Base-by-base conservation (phyloP, 257 asterid genomes). In the Plantago ovata region DNA sequence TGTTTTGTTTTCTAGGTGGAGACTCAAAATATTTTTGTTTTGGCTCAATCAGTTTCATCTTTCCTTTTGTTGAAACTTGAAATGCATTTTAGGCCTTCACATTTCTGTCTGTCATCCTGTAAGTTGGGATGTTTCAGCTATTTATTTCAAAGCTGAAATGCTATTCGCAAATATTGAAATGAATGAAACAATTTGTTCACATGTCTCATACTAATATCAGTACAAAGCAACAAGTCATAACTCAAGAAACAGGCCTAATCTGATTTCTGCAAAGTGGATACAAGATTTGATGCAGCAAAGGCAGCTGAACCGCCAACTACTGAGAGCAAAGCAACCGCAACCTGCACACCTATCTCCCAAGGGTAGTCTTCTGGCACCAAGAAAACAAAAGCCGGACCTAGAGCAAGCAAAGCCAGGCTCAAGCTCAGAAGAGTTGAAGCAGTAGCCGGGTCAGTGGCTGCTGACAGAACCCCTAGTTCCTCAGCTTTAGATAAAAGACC, bases 401-500 rank as follows among this genome's bases (percentile, higher is more conserved):
- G 44, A 53, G 63, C 70, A 61, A 84, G 69, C 65, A 87, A 65
- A 10, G 61, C 24, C 56, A 91, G 40, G 81, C 94, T 78, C 67
- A 87, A 23, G 61, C 36, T 83, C 8, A 84, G 75, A 10, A 91
- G 85, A 6, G 69, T 10, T 3, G 95, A 72, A 1, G 96, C 84
- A 0, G 94, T 81, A 11, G 72, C 87, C 1, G 95, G 92, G 39
- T 91, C 81, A 3, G 95, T 81, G 4, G 98, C 96, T 0, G 94
- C 92, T 0, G 98, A 91, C n/a, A 87, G 91, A 8, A 87, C 79
- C 36, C 98, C 98, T 0, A 83, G 63, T 22, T 79, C 95, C 62
- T 90, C 98, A 0, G 95, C 95, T 60, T 90, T 90, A 0, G 98
- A 87, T 18, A 90, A 90, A 10, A 90, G 81, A 20, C 98, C 98